These are phyloP conservation scores for Enterocytospora artemiae DNA, from an alignment of 371 early-diverging fungal species.

Conservation along the genomic window DNA sequence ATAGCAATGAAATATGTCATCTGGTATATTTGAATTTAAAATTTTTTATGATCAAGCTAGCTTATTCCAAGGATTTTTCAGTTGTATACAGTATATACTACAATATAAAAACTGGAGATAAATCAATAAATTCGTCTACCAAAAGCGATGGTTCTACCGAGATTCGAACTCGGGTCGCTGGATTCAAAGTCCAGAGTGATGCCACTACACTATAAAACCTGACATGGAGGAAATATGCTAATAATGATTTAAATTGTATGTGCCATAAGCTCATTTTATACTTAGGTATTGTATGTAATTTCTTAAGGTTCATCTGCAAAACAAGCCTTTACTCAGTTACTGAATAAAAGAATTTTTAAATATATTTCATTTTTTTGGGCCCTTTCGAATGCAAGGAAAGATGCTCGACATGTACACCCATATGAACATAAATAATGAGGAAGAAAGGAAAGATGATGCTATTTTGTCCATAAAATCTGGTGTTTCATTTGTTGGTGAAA, in stretches of 20 bases:
- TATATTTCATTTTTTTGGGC: background rate
- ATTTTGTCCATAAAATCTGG: constrained; percentile 68
- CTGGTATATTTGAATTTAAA: no score
- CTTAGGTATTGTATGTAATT: no score
- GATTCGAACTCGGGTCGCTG: constrained; percentile 65
- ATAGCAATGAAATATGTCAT: background rate
- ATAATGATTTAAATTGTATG: no score
- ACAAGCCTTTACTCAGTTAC: no score
- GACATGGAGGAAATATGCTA: background rate
- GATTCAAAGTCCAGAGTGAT: constrained; percentile 65
- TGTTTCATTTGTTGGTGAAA: constrained; percentile 87
- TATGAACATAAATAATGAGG: constrained; percentile 13
- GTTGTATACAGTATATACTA: background rate
- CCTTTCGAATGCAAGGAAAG: background rate
- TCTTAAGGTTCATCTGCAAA: no score
- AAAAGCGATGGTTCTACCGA: constrained; percentile 60
- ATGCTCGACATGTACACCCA: constrained; percentile 11
- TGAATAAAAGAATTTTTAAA: background rate
- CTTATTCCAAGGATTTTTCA: background rate
- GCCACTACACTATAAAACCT: constrained; percentile 62
- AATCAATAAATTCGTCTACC: background rate
- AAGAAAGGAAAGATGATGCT: constrained; percentile 56
- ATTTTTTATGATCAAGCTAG: no score
- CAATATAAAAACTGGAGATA: background rate
- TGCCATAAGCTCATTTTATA: no score